Conservation (phyloP, 2,329 filamentous ascomycete species). For the Trichoderma harzianum region DNA sequence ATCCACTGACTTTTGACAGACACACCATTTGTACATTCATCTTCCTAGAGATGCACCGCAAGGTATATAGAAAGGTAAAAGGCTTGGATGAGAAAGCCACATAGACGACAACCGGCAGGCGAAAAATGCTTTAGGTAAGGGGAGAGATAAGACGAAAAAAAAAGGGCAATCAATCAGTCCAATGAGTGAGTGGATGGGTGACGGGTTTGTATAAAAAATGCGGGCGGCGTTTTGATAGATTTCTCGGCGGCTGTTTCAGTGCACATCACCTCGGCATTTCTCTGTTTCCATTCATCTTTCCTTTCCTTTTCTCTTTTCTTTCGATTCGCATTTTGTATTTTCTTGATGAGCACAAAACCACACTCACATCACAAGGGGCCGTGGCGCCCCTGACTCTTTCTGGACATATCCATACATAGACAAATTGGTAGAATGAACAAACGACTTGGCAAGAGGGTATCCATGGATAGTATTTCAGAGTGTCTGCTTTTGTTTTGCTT, state of each 20-base stretch:
- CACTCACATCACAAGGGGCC: not conserved
- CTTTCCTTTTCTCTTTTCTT: not conserved
- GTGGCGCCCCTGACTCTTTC: not conserved
- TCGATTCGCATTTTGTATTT: not conserved
- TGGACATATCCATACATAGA: not conserved
- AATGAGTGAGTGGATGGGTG: not conserved
- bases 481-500: not conserved
- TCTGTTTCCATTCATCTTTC: not conserved
- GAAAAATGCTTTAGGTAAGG: not conserved
- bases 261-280: not conserved
- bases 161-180: not conserved
- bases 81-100: conserved; percentile 31
- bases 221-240: conserved; percentile 24
- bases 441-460: not conserved
- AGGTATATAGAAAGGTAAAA: conserved; percentile 60
- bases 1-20: conserved; percentile 30
- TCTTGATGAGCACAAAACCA: not conserved
- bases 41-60: conserved; percentile 84
- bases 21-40: conserved; percentile 87
- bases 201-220: conserved; percentile 18
- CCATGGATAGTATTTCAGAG: not conserved
- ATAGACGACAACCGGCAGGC: not conserved
- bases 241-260: conserved; percentile 16
- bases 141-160: not conserved
- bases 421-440: conserved; percentile 6